Evolutionary conservation across 1,284 basidiomycete species (phyloP).

Genomic region (Pisolithus thermaeus): DNA sequence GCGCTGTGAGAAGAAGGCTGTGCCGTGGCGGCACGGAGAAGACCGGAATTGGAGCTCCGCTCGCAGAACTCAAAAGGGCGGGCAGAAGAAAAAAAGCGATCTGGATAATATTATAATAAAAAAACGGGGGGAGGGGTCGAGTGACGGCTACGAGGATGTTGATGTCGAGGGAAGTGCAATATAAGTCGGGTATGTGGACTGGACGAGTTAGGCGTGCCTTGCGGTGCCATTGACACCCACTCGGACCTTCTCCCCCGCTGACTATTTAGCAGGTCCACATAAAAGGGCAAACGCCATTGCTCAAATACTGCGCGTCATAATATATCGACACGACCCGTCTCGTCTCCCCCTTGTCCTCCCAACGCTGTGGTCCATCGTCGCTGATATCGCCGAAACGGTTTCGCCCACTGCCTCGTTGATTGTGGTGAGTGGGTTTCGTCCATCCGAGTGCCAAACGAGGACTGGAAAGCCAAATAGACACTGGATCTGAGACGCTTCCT

Average conservation of each 20-base stretch:
- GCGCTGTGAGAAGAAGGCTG: constrained; percentile 17
- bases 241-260: constrained; percentile 25
- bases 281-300: constrained; percentile 23
- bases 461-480: constrained; percentile 21
- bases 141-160: background rate
- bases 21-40: constrained; percentile 24
- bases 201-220: background rate
- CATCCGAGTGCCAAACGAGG: constrained; percentile 20
- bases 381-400: constrained; percentile 17
- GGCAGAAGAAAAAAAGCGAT: constrained; percentile 7
- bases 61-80: constrained; percentile 13
- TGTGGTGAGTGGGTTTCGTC: constrained; percentile 24
- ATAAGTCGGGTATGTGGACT: background rate
- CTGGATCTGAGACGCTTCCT: constrained; percentile 30
- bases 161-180: background rate
- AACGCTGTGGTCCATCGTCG: constrained; percentile 15
- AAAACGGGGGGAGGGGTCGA: background rate
- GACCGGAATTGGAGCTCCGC: constrained; percentile 18
- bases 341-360: constrained; percentile 13
- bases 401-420: constrained; percentile 31
- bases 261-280: constrained; percentile 11
- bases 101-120: constrained; percentile 11
- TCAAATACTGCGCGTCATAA: constrained; percentile 15
- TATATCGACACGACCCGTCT: constrained; percentile 7
- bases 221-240: constrained; percentile 17